Base-by-base conservation (phyloP, 2,329 filamentous ascomycete genomes). In the Sporothrix brunneoviolacea region DNA sequence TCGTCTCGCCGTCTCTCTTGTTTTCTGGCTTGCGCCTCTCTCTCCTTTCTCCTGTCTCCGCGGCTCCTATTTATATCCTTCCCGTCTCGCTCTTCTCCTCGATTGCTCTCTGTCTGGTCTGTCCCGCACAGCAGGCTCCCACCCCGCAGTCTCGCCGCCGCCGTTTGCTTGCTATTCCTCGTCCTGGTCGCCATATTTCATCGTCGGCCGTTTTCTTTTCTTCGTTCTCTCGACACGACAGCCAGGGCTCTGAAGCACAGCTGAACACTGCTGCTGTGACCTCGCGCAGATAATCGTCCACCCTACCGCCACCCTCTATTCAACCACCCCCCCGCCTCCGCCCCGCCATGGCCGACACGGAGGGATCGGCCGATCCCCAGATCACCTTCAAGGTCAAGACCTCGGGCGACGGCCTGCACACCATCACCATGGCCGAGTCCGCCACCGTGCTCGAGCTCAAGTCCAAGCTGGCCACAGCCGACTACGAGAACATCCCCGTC, bases 361-460 rank as follows among this genome's bases (percentile, higher is more conserved):
- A 79, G 54, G 67, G 75, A 58, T 65, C 72, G 62, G 77, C 81
- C 61, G 88, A 91, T 63, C 72, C 83, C 62, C 83, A 91, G 62
- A 73, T 98, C 71, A 95, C 88, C 67, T 97, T 98, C 80, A 93
- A 90, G 72, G 84, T 98, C 70, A 98, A 97, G 75, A 88, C 88
- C n/a, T 91, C 89, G n/a, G 86, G 84, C 61, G 91, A 96, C 65
- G 83, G 80, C 65, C 48, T 55, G 33, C 89, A 86, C 68, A 83
- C 80, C 47, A 74, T 98, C 65, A 94, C 89, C 51, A 83, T 97
- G 63, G 70, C 86, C 52, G 78, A 86, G 58, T 79, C 81, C 32
- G 88, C 85, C 43, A 86, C 85, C 8, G 85, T 97, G 38, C 76
- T 80, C 51, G 90, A 96, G 55, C 79, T 98, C 60, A 98, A 98